These are phyloP conservation scores for Physaria fendleri DNA, from an alignment of 345 rosid genomes.

Conservation along the genomic window DNA sequence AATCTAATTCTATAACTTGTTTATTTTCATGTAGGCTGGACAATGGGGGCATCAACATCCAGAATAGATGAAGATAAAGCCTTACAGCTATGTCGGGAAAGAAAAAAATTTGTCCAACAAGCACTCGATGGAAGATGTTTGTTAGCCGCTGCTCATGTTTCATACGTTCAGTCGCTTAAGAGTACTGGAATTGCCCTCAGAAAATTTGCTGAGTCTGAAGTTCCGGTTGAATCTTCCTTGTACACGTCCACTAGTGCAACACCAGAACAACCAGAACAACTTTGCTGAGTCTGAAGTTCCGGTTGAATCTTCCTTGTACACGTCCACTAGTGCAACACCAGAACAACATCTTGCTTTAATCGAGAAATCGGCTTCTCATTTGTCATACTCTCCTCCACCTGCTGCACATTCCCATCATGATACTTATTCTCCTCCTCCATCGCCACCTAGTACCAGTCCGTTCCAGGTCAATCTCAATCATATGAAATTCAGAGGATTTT, in stretches of 20 bases:
- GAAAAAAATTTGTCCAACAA: conserved; percentile 77
- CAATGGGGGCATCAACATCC: conserved; percentile 70
- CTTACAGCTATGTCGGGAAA: conserved; percentile 78
- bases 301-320: conserved; percentile 62
- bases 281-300: conserved; percentile 82
- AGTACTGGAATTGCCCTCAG: conserved; percentile 67
- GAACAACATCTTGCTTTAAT: conserved; percentile 60
- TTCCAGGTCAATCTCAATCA: conserved; percentile 52
- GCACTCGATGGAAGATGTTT: conserved; percentile 92
- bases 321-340: conserved; percentile 76
- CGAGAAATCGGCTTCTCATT: conserved; percentile 54
- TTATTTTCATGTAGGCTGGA: conserved; percentile 2
- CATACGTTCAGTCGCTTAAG: conserved; percentile 63
- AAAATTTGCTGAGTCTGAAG: conserved; percentile 78
- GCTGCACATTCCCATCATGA: conserved; percentile 49
- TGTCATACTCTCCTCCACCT: conserved; percentile 59
- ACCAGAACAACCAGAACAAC: conserved; percentile 70
- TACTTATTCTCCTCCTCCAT: conserved; percentile 54
- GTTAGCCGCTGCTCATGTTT: conserved; percentile 70
- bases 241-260: conserved; percentile 79
- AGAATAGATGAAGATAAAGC: conserved; percentile 81
- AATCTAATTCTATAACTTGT: not conserved
- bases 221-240: conserved; percentile 59
- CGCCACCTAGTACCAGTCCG: conserved; percentile 47
- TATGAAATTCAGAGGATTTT: conserved; percentile 57